Percentiles rank a stretch among this genome's conserved stretches.
Evolutionary conservation across 306 rosid species (phyloP).

Genomic region (Rosa persica): DNA sequence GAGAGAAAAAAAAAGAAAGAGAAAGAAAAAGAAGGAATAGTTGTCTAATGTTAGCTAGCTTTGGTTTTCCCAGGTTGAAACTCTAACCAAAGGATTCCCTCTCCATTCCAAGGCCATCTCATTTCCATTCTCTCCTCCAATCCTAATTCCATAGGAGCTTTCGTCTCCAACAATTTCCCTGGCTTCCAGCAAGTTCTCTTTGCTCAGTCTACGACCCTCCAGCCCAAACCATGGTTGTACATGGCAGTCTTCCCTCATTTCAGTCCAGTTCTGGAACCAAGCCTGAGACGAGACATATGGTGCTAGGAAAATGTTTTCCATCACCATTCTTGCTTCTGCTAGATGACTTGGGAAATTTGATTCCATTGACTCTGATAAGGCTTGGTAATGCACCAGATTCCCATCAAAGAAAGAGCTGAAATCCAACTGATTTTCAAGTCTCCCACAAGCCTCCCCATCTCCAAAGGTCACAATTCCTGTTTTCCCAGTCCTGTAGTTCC

Average conservation of each 20-base stretch:
- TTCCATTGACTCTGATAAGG: constrained; percentile 55
- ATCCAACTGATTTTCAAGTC: constrained; percentile 25
- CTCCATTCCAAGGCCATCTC: constrained; percentile 53
- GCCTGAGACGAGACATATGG: constrained; percentile 46
- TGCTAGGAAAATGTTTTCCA: constrained; percentile 51
- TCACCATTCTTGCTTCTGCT: constrained; percentile 51
- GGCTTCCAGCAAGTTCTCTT: constrained; percentile 42
- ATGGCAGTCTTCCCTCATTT: constrained; percentile 22
- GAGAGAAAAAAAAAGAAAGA: neutral
- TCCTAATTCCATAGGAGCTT: constrained; percentile 35
- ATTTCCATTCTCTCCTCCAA: constrained; percentile 43
- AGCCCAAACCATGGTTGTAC: constrained; percentile 20
- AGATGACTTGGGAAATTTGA: constrained; percentile 34
- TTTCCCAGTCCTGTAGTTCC: neutral
- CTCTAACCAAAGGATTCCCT: constrained; percentile 43
- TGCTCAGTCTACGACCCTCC: constrained; percentile 43
- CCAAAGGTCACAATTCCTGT: constrained; percentile 52
- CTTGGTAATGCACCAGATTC: constrained; percentile 46
- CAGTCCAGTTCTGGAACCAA: constrained; percentile 54
- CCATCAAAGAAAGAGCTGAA: constrained; percentile 53
- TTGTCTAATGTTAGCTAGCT: neutral
- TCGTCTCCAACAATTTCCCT: constrained; percentile 41
- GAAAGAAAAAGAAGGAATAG: neutral
- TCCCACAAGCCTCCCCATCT: constrained; percentile 48
- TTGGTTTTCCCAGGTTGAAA: constrained; percentile 54